Conservation (phyloP, 1,284 basidiomycete species). For the Cryptococcus neoformans region DNA sequence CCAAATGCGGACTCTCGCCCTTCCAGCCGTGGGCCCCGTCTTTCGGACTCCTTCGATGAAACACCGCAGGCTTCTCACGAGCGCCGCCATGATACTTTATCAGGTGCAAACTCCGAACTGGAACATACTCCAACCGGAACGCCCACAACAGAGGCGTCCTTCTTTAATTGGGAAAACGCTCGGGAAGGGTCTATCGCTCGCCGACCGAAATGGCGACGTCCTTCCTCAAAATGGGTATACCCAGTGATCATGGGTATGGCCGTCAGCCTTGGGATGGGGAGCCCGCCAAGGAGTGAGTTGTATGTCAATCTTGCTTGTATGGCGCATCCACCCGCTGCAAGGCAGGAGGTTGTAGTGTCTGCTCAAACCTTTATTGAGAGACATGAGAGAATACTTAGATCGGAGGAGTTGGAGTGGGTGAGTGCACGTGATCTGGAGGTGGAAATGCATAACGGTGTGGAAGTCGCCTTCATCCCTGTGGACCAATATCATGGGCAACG, state of each 20-base stretch:
- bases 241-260: conserved; percentile 39
- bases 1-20: background rate
- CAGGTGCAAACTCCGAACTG: too few relatives aligned
- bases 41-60: background rate
- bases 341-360: background rate
- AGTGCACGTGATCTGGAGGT: background rate
- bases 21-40: background rate
- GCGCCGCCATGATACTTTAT: background rate
- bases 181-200: conserved; percentile 9
- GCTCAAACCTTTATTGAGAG: background rate
- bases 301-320: conserved; percentile 47
- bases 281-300: conserved; percentile 41
- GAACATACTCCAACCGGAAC: too few relatives aligned
- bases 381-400: background rate
- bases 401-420: background rate
- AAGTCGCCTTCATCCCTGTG: too few relatives aligned
- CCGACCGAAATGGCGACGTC: conserved; percentile 39
- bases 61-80: background rate
- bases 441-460: background rate
- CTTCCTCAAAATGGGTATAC: conserved; percentile 39
- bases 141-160: background rate
- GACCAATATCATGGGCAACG: too few relatives aligned
- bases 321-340: conserved; percentile 37
- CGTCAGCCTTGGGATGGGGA: conserved; percentile 38
- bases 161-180: background rate